phyloP scores from a whole-genome alignment of 345 rosid genomes.

The Brassica carinata region DNA sequence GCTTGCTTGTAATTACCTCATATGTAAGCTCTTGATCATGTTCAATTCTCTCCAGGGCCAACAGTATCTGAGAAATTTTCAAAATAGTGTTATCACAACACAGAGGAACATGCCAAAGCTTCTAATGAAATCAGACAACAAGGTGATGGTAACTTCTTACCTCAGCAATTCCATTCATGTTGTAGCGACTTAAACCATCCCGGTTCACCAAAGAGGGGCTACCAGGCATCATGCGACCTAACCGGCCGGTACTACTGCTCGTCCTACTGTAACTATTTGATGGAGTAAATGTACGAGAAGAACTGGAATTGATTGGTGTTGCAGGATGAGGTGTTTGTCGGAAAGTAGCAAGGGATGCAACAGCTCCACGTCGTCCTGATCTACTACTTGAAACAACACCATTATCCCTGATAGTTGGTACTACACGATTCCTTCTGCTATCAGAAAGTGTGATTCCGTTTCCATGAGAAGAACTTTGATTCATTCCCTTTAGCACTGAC shows the following conservation, averaged over 20 bases:
- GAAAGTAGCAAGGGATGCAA: constrained; percentile 36
- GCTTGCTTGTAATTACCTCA: constrained; percentile 52
- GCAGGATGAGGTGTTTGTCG: too few relatives aligned
- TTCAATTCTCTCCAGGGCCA: constrained; percentile 88
- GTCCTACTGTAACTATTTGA: constrained; percentile 25
- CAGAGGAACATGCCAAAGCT: too few relatives aligned
- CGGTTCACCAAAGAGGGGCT: constrained; percentile 54
- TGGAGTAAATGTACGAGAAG: too few relatives aligned
- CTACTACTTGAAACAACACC: constrained; percentile 57
- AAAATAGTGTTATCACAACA: too few relatives aligned
- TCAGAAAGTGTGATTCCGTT: constrained; percentile 59
- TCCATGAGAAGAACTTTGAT: constrained; percentile 46
- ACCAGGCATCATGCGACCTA: constrained; percentile 50
- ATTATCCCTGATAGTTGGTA: constrained; percentile 50
- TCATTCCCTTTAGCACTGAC: constrained; percentile 43
- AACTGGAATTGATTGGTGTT: too few relatives aligned
- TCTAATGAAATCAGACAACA: too few relatives aligned
- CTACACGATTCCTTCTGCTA: constrained; percentile 55
- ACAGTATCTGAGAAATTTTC: too few relatives aligned
- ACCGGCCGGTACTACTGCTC: constrained; percentile 20
- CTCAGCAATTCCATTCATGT: constrained; percentile 80
- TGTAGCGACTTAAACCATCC: constrained; percentile 59
- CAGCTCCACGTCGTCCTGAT: constrained; percentile 42
- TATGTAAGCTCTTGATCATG: constrained; percentile 72
- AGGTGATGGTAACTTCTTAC: too few relatives aligned